These are phyloP conservation scores for Sporopachydermia quercuum DNA, from an alignment of 805 yeast genomes.

Conservation along the genomic window DNA sequence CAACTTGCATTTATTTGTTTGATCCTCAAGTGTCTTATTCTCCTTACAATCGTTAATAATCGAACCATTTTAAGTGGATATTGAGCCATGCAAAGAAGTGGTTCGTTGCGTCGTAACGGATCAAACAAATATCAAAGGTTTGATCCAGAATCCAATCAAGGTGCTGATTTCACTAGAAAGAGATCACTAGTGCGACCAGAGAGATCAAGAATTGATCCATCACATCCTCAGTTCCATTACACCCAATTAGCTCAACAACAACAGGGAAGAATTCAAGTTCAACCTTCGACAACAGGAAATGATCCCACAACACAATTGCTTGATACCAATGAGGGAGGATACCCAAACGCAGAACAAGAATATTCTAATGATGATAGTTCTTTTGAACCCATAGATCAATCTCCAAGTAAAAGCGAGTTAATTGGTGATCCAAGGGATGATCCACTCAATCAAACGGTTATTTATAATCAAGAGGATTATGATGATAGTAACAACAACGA, in stretches of 20 bases:
- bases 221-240: constrained; percentile 67
- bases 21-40: too few relatives aligned
- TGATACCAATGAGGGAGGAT: constrained; percentile 7
- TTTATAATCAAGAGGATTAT: constrained; percentile 3
- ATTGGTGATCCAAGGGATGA: constrained; percentile 12
- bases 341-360: constrained; percentile 9
- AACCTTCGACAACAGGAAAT: constrained; percentile 59
- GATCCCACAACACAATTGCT: constrained; percentile 30
- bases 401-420: not conserved
- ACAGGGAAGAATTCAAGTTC: constrained; percentile 42
- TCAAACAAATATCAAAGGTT: constrained; percentile 11
- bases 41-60: too few relatives aligned
- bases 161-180: constrained; percentile 29
- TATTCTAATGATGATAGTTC: constrained; percentile 7
- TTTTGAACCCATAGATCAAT: constrained; percentile 2
- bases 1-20: too few relatives aligned
- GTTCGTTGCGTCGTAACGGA: not conserved
- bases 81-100: constrained; percentile 1
- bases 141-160: constrained; percentile 7
- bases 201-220: constrained; percentile 48
- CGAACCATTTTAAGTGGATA: too few relatives aligned
- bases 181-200: constrained; percentile 77
- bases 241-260: constrained; percentile 59
- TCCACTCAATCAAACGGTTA: constrained; percentile 5
- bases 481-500: not conserved